Percentiles rank a stretch among this genome's conserved stretches.
phyloP scores from a whole-genome alignment of 352 stramenopile species.

The Pythium phragmiticola region DNA sequence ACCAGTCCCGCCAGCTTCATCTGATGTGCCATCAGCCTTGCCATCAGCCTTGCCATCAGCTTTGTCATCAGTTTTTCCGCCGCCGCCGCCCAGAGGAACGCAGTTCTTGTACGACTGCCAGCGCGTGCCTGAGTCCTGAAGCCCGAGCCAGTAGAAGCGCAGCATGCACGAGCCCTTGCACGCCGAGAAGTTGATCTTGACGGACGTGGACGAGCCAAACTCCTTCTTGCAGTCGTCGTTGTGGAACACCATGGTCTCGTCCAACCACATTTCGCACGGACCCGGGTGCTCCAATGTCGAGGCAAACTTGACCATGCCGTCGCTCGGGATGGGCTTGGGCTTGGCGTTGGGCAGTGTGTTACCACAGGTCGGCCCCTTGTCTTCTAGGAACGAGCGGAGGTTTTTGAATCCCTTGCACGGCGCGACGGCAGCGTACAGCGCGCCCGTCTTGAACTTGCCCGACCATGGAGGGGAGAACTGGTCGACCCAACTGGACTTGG shows the following conservation, averaged over 20 bases:
- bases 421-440: conserved; percentile 17
- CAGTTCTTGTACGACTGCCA: conserved; percentile 24
- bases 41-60: too few species aligned
- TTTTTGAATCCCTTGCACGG: conserved; percentile 8
- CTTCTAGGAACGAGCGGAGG: conserved; percentile 26
- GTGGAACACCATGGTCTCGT: conserved; percentile 20
- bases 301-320: conserved; percentile 17
- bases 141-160: conserved; percentile 29
- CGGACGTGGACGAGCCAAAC: conserved; percentile 14
- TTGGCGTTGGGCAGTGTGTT: conserved; percentile 22
- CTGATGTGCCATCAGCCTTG: too few species aligned
- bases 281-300: conserved; percentile 16
- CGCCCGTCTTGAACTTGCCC: conserved; percentile 22
- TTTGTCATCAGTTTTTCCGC: too few species aligned
- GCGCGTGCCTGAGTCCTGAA: conserved; percentile 17
- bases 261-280: conserved; percentile 26
- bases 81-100: conserved; percentile 8
- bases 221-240: conserved; percentile 27
- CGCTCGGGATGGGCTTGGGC: conserved; percentile 21
- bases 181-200: conserved; percentile 24
- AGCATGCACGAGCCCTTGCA: conserved; percentile 21
- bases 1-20: too few species aligned
- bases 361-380: conserved; percentile 23
- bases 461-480: conserved; percentile 20
- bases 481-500: conserved; percentile 20